Conservation (phyloP, 1,284 basidiomycete genomes). For the Cutaneotrichosporon spelunceum region DNA sequence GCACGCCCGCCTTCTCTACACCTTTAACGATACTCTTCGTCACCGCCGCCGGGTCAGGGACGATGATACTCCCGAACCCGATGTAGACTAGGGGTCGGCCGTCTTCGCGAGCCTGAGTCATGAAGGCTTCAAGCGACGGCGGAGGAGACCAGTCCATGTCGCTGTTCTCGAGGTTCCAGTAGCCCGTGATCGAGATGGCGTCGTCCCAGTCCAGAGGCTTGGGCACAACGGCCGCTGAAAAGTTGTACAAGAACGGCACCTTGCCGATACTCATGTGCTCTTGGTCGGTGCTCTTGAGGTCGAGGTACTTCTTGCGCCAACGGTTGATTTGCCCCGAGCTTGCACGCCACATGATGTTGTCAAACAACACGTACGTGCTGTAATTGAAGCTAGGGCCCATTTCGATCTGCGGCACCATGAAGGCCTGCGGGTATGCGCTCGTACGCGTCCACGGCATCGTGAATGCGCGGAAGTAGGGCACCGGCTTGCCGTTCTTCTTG, state of each 20-base stretch:
- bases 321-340: constrained; percentile 90
- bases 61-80: constrained; percentile 66
- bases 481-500: constrained; percentile 37
- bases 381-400: constrained; percentile 97
- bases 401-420: constrained; percentile 89
- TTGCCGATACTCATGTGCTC: constrained; percentile 13
- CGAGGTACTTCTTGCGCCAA: constrained; percentile 79
- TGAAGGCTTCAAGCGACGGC: constrained; percentile 57
- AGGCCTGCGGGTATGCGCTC: constrained; percentile 94
- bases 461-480: constrained; percentile 91
- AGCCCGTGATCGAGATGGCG: constrained; percentile 56
- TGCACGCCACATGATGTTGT: constrained; percentile 96
- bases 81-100: constrained; percentile 70
- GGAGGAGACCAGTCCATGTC: constrained; percentile 62
- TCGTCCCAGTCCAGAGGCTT: constrained; percentile 74
- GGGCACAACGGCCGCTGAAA: constrained; percentile 74
- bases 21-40: constrained; percentile 64
- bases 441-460: constrained; percentile 64
- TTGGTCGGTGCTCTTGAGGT: constrained; percentile 64
- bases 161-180: constrained; percentile 65
- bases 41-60: constrained; percentile 64
- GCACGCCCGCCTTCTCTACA: constrained; percentile 63
- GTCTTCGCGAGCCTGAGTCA: constrained; percentile 60
- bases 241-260: constrained; percentile 96
- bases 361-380: constrained; percentile 75